Evolutionary conservation across 306 rosid genomes (phyloP).

Genomic region (Gastrolobium bilobum): DNA sequence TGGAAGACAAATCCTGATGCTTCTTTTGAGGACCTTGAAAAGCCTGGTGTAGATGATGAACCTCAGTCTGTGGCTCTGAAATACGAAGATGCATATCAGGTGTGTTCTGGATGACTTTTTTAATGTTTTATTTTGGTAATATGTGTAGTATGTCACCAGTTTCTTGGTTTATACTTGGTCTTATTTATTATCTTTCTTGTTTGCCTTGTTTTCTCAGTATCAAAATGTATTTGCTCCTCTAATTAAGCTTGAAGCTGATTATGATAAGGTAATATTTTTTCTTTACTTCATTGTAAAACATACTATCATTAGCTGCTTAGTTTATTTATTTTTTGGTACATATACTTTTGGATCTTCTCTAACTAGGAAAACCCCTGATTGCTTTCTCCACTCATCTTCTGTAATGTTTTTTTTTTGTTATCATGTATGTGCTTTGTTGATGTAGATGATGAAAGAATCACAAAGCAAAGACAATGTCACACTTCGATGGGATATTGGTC

Average conservation of each 20-base stretch:
- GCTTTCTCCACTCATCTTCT: conserved; percentile 22
- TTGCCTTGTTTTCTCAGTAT: conserved; percentile 68
- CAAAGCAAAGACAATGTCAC: conserved; percentile 98
- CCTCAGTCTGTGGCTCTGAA: conserved; percentile 95
- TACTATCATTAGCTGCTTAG: conserved; percentile 2
- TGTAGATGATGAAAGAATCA: conserved; percentile 99
- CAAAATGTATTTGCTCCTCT: conserved; percentile 99
- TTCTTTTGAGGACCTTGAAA: conserved; percentile 98
- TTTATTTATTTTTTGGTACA: background rate
- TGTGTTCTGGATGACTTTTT: conserved; percentile 46
- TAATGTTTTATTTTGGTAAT: conserved; percentile 14
- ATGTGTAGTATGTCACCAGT: conserved; percentile 27
- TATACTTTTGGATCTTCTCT: background rate
- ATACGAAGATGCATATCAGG: conserved; percentile 99
- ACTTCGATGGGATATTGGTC: conserved; percentile 98
- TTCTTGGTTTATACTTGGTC: conserved; percentile 27
- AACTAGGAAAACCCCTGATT: conserved; percentile 9
- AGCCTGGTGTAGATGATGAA: conserved; percentile 99
- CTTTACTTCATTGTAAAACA: background rate
- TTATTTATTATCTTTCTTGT: conserved; percentile 42
- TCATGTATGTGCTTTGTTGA: conserved; percentile 48
- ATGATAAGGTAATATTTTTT: conserved; percentile 77
- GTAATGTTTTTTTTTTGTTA: conserved; percentile 33
- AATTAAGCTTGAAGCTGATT: conserved; percentile 99
- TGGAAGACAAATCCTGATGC: conserved; percentile 99